Conservation (phyloP, 106 monocot species). For the Phalaenopsis aphrodite region DNA sequence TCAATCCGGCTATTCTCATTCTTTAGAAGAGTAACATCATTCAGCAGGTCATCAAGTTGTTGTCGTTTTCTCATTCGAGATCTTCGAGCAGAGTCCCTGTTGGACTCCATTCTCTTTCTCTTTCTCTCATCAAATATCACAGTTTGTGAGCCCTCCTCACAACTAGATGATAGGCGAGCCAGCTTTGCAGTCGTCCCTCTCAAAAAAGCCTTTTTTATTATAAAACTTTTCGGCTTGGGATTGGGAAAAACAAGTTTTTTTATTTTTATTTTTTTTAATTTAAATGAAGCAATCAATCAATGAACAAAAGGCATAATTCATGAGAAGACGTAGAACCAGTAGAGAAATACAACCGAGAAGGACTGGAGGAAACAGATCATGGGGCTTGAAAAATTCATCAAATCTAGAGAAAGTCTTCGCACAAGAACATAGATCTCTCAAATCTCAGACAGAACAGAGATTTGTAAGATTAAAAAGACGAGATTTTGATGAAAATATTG, state of each 20-base stretch:
- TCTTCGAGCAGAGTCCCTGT: slow-evolving; percentile 62
- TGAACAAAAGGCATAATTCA: slow-evolving; percentile 22
- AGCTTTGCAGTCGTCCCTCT: not conserved
- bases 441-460: not conserved
- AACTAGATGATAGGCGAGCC: slow-evolving; percentile 23
- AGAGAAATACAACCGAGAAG: slow-evolving; percentile 72
- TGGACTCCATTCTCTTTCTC: slow-evolving; percentile 66
- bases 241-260: not conserved
- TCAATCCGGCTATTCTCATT: slow-evolving; percentile 28
- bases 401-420: slow-evolving; percentile 7
- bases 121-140: slow-evolving; percentile 33
- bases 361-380: slow-evolving; percentile 54
- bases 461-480: not conserved
- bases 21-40: slow-evolving; percentile 19
- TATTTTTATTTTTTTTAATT: not conserved
- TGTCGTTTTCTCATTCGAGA: slow-evolving; percentile 65
- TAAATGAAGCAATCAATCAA: not conserved
- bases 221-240: not conserved
- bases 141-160: slow-evolving; percentile 22
- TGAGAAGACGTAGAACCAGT: slow-evolving; percentile 83
- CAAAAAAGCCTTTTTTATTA: not conserved
- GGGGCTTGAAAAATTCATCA: slow-evolving; percentile 42
- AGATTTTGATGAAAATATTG: not conserved
- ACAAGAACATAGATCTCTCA: not conserved
- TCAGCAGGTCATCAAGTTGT: slow-evolving; percentile 38